These are phyloP conservation scores for Sporisorium sorghi DNA, from an alignment of 1,284 basidiomycete species.

Conservation along the genomic window DNA sequence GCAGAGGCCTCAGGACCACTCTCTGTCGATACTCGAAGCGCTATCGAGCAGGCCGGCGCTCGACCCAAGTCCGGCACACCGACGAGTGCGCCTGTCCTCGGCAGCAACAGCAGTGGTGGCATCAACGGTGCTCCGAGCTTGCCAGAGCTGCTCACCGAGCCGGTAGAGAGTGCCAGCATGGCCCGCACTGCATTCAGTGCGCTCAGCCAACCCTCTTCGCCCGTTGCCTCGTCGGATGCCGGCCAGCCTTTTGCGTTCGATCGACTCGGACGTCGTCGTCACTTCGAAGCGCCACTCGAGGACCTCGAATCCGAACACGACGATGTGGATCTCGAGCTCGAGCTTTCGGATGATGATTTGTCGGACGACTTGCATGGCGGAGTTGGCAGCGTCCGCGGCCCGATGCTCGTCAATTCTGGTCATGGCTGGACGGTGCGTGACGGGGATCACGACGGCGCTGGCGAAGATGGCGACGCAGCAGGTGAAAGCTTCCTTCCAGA, in stretches of 20 bases:
- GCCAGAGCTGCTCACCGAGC: constrained; percentile 30
- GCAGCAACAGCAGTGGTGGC: constrained; percentile 23
- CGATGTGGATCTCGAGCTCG: constrained; percentile 52
- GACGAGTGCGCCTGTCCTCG: constrained; percentile 46
- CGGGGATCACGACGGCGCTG: constrained; percentile 7
- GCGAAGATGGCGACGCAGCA: constrained; percentile 5
- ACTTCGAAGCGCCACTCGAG: constrained; percentile 17
- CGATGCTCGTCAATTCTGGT: constrained; percentile 53
- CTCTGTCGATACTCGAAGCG: constrained; percentile 39
- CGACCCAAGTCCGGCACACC: constrained; percentile 32
- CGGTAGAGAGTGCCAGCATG: constrained; percentile 24
- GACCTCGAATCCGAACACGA: constrained; percentile 54
- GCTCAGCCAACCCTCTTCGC: constrained; percentile 46
- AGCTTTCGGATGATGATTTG: constrained; percentile 58
- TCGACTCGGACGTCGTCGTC: constrained; percentile 39
- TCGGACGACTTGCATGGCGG: constrained; percentile 37
- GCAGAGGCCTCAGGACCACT: constrained; percentile 8
- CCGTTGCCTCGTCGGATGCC: constrained; percentile 18
- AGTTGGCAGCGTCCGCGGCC: background rate
- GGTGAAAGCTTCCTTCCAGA: constrained; percentile 31
- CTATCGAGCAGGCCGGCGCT: constrained; percentile 30
- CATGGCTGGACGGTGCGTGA: constrained; percentile 51
- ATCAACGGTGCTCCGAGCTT: constrained; percentile 23
- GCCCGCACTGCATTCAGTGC: constrained; percentile 32
- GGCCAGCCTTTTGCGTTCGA: constrained; percentile 27